Evolutionary conservation across 768 basidiomycete species (phyloP), one percentile per base, ranked within the genome.

Genomic region (Sarcodon aspratus): DNA sequence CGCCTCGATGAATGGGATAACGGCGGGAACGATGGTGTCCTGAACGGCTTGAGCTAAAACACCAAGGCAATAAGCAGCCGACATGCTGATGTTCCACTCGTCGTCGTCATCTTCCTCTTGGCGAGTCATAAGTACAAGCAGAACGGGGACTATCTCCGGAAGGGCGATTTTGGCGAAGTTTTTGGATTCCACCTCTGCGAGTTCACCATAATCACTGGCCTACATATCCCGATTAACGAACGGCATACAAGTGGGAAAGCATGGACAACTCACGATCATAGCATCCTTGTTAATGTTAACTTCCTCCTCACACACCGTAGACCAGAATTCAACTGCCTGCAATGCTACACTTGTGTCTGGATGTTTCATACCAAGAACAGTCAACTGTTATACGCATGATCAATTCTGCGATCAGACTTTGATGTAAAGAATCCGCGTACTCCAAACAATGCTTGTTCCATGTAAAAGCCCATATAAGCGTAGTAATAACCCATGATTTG

Each of bases 241-340:
- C 21, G 43, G 7, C 17, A 11, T 44, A 12, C 15, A n/a, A 33
- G n/a, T 7, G n/a, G 6, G 33, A 13, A 46, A 49, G 13, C 34
- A 50, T 42, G 7, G 13, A 40, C 7, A 46, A 44, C 18, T 43
- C 59, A 90, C 91, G 72, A 97, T 95, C 53, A 89, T 84, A 1
- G 88, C 88, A 61, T 97, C 94, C 55, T 91, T 75, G 15, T 85
- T 82, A 44, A 97, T 72, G 50, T 97, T 94, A 18, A 92, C 82
- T 64, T 99, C 96, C 63, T 96, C 91, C 62, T 99, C 95, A 59
- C 93, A 97, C 1, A 98, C 95, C 7, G 95, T 97, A 5, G 94
- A 94, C 96, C 96, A 99, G 67, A 99, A 99, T 61, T 99, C 96
- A 47, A 99, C 85, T 18, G 96, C 96, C 64, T 99, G 96, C 31